Evolutionary conservation across 495 filamentous ascomycete genomes (phyloP), one percentile per base, ranked within the genome.

Genomic region (Lentithecium fluviatile): DNA sequence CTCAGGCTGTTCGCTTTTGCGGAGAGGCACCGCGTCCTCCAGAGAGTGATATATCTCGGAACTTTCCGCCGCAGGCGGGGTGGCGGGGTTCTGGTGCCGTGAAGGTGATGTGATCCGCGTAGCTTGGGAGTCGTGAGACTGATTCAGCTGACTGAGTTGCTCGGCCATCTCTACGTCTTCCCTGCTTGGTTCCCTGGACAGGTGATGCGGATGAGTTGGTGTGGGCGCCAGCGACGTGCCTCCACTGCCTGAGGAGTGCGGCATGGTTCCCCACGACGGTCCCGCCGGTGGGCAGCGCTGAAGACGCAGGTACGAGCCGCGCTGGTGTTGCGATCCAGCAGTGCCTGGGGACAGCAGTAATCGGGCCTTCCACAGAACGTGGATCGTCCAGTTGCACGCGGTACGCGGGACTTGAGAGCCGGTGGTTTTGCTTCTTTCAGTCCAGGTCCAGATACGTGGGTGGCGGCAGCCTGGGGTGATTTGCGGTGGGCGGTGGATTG

Each of bases 81-180:
- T 29, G 10, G 32, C 21, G 8, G 52, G 7, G 23, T 62, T 40
- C 21, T 37, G 40, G 10, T 45, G 45, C 11, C 17, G 37, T 26
- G 46, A 25, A 19, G 25, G 25, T 1, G 62, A 52, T 10, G 21
- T 20, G 20, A 13, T 21, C 32, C 56, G 57, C 3, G 58, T n/a
- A 6, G 58, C 2, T 19, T 45, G 45, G 1, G 32, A 21, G 37
- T 58, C 47, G 17, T 60, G 62, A 5, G 66, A 25, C 6, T 45
- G 54, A 52, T 54, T 68, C 23, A 68, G 57, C 34, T 57, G 25
- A 53, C 56, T 57, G 34, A 68, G 56, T 29, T 62, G 56, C 58
- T 64, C 57, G 32, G 66, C 66, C 66, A 65, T 68, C 42, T 68
- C 66, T 11, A 68, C 55, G 45, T 68, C 66, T 32, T 69, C 66